These are phyloP conservation scores for Chlamydomonas sphaeroides DNA, from an alignment of 139 green algal genomes.

Conservation along the genomic window DNA sequence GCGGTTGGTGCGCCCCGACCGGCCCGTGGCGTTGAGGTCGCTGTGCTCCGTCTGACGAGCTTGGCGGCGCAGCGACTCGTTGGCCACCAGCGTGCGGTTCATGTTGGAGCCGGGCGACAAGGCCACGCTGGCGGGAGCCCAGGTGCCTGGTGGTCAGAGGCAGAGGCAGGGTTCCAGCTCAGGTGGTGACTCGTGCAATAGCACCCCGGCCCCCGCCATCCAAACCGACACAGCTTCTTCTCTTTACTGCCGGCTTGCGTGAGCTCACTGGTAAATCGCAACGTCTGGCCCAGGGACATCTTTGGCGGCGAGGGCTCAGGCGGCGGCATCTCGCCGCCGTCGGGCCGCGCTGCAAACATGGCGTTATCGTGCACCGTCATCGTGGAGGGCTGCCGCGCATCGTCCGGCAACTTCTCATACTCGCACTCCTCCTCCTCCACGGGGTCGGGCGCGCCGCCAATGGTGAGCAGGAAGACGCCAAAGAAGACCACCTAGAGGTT, in stretches of 20 bases:
- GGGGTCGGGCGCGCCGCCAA: neutral
- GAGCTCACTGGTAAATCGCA: slow-evolving; percentile 49
- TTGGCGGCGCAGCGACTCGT: slow-evolving; percentile 1
- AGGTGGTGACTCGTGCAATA: no score
- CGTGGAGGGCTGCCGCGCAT: neutral
- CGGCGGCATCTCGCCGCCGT: neutral
- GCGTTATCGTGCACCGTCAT: slow-evolving; percentile 27
- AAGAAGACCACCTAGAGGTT: slow-evolving; percentile 63
- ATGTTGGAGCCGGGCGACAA: slow-evolving; percentile 29
- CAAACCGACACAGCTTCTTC: neutral
- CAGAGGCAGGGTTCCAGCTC: no score
- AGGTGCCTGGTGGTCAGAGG: slow-evolving; percentile 17
- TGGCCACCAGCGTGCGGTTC: neutral
- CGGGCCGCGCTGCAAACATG: neutral
- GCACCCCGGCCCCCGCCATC: neutral
- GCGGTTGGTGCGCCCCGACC: slow-evolving; percentile 1
- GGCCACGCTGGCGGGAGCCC: slow-evolving; percentile 12
- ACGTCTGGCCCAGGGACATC: slow-evolving; percentile 37
- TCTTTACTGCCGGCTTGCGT: no score
- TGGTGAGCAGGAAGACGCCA: slow-evolving; percentile 70
- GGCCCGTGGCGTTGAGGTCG: slow-evolving; percentile 10
- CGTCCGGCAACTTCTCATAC: neutral
- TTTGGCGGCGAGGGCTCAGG: neutral
- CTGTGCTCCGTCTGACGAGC: neutral
- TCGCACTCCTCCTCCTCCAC: neutral